These are phyloP conservation scores for Nicotiana tomentosiformis DNA, from an alignment of 257 asterid species.

Conservation along the genomic window DNA sequence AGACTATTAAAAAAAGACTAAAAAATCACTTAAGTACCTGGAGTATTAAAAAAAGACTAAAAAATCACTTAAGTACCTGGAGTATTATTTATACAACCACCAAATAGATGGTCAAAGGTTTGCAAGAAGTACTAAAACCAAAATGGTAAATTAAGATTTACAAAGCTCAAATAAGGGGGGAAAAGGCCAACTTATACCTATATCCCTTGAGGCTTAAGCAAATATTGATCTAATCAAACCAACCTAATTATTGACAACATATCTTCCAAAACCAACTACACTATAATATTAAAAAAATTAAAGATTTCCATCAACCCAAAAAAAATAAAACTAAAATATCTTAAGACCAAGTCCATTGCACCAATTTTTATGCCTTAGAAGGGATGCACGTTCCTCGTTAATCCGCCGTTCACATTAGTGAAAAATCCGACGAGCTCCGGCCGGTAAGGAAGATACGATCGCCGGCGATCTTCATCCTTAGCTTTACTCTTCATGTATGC, in stretches of 20 bases:
- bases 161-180: background rate
- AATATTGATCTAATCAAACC: background rate
- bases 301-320: background rate
- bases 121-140: background rate
- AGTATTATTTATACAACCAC: background rate
- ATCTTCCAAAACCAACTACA: background rate
- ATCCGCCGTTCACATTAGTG: constrained; percentile 71
- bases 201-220: background rate
- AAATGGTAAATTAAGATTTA: background rate
- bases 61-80: no score
- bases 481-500: constrained; percentile 67
- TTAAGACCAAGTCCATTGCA: background rate
- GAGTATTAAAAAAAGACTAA: no score
- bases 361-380: constrained; percentile 20
- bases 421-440: constrained; percentile 87
- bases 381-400: constrained; percentile 80
- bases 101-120: background rate
- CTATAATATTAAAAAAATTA: background rate
- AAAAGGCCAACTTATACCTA: constrained; percentile 1
- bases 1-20: no score
- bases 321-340: background rate
- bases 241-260: background rate
- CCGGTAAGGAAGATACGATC: constrained; percentile 84
- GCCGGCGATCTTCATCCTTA: constrained; percentile 43
- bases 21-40: no score